A percentile compares a stretch with the other conserved stretches of the same genome.
Conservation (phyloP, 768 basidiomycete genomes). For the Pulveroboletus sp. region DNA sequence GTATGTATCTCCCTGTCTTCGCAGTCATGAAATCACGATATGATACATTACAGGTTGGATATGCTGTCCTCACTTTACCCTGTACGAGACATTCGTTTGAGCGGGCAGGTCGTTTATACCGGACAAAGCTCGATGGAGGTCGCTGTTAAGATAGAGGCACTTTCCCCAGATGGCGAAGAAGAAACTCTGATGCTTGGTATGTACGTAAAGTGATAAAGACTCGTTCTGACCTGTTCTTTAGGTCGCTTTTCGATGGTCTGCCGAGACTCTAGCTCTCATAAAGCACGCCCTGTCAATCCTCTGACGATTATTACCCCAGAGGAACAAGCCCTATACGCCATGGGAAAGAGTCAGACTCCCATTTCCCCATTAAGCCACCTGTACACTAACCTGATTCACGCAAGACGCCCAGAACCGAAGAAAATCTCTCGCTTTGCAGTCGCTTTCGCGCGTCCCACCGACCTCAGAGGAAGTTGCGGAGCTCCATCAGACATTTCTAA, state of each 20-base stretch:
- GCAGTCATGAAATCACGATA: neutral
- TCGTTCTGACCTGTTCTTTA: constrained; percentile 22
- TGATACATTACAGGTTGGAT: constrained; percentile 45
- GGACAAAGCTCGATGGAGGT: constrained; percentile 80
- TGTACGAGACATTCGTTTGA: constrained; percentile 63
- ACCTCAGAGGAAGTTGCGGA: constrained; percentile 62
- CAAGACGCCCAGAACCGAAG: constrained; percentile 62
- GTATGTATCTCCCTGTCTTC: constrained; percentile 25
- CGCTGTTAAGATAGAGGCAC: constrained; percentile 78
- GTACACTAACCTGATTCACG: neutral
- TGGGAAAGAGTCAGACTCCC: constrained; percentile 57
- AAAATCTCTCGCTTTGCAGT: constrained; percentile 47
- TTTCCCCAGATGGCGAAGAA: constrained; percentile 44
- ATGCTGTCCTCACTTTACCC: constrained; percentile 60
- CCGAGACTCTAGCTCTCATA: constrained; percentile 62
- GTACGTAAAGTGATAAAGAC: too few relatives aligned
- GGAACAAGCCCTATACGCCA: constrained; percentile 56
- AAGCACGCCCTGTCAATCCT: constrained; percentile 60
- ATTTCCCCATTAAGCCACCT: neutral
- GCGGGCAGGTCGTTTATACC: constrained; percentile 78
- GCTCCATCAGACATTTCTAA: constrained; percentile 67
- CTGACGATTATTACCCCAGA: constrained; percentile 56
- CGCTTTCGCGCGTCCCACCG: constrained; percentile 71
- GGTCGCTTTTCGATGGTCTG: constrained; percentile 95
- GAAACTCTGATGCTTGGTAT: constrained; percentile 60